A percentile compares a stretch with the other conserved stretches of the same genome.
These are phyloP conservation scores for Euclidium syriacum DNA, from an alignment of 345 rosid species.

Conservation along the genomic window DNA sequence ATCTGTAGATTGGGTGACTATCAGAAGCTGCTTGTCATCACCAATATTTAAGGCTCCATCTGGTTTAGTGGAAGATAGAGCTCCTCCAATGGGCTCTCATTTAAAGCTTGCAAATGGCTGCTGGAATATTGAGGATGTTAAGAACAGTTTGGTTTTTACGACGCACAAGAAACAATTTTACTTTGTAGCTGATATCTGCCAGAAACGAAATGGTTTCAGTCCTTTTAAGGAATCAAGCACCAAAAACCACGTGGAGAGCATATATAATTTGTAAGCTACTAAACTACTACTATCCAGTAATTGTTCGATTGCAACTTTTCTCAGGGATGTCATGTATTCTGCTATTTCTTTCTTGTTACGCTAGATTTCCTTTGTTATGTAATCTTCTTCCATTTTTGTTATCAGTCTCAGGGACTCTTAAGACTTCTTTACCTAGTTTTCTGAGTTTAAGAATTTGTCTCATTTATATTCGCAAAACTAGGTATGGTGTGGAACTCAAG, in stretches of 20 bases:
- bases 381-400: background rate
- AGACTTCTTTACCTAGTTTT: constrained; percentile 1
- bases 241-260: constrained; percentile 45
- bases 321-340: constrained; percentile 5
- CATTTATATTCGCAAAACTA: constrained; percentile 32
- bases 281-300: constrained; percentile 6
- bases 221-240: constrained; percentile 34
- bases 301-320: constrained; percentile 7
- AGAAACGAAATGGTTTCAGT: constrained; percentile 47
- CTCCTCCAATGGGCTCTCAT: constrained; percentile 20
- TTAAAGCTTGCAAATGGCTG: constrained; percentile 67
- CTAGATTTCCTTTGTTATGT: background rate
- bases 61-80: constrained; percentile 24
- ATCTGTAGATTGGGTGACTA: constrained; percentile 57
- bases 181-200: constrained; percentile 47
- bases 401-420: too few relatives aligned
- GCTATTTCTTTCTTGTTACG: background rate
- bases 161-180: constrained; percentile 53
- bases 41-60: constrained; percentile 54
- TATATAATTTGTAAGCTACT: constrained; percentile 46
- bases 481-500: constrained; percentile 58
- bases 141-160: constrained; percentile 68
- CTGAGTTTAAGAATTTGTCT: constrained; percentile 18
- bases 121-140: constrained; percentile 44
- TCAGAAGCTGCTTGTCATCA: constrained; percentile 71